Evolutionary conservation across 2,329 filamentous ascomycete genomes (phyloP).

Genomic region (Aschersonia sp.): DNA sequence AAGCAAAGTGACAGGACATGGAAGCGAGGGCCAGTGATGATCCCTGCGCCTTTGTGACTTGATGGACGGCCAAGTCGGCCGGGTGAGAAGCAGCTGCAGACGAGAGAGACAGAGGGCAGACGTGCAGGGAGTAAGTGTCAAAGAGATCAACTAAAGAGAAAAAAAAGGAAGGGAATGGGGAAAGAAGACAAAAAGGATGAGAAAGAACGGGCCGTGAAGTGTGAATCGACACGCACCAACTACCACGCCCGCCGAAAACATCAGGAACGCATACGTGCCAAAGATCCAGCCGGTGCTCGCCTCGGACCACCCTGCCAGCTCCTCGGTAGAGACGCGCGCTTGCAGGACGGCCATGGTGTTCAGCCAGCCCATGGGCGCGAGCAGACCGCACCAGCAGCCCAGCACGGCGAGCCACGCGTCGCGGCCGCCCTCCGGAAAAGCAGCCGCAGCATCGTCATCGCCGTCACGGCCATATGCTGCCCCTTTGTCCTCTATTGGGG

Average conservation of each 20-base stretch:
- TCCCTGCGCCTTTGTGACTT: no score
- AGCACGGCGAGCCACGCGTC: slow-evolving; percentile 58
- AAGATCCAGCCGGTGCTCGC: slow-evolving; percentile 60
- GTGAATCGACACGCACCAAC: slow-evolving; percentile 26
- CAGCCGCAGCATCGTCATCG: no score
- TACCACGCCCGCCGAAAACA: slow-evolving; percentile 58
- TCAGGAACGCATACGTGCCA: slow-evolving; percentile 52
- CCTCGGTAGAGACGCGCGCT: slow-evolving; percentile 41
- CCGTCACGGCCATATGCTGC: not conserved
- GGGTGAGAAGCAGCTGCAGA: no score
- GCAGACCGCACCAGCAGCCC: slow-evolving; percentile 51
- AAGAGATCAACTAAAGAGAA: no score
- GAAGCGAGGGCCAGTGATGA: no score
- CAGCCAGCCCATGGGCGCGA: slow-evolving; percentile 50
- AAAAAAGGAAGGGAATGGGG: no score
- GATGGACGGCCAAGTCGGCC: no score
- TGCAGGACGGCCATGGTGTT: slow-evolving; percentile 54
- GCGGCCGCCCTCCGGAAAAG: slow-evolving; percentile 48
- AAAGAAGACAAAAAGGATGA: not conserved
- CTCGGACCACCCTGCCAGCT: slow-evolving; percentile 41
- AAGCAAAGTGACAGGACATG: no score
- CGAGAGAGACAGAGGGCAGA: no score
- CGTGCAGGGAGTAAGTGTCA: no score
- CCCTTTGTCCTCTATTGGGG: not conserved
- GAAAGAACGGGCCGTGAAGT: not conserved